Base-by-base conservation (phyloP, 2,329 filamentous ascomycete species). In the Aspergillus sp. region DNA sequence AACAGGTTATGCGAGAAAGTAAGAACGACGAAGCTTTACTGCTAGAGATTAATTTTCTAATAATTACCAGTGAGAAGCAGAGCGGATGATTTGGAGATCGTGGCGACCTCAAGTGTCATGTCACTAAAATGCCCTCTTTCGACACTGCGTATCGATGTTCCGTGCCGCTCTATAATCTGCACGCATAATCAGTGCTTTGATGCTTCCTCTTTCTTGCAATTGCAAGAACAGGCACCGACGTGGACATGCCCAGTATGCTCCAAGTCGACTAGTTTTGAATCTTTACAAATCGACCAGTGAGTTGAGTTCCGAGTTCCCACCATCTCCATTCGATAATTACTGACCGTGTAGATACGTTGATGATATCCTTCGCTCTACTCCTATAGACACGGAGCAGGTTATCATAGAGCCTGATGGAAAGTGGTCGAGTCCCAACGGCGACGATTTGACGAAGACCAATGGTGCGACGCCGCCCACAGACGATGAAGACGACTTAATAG, bases 241-340 rank as follows among this genome's bases (percentile, higher is more conserved):
- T 98, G 93, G 93, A 76, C 82, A n/a, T 98, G 93, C 60, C 93
- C 93, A 0, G 84, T 96, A 26, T 98, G 93, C 72, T 91, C 85
- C 67, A 94, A 90, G 60, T 70, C 80, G 0, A 83, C 89, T 1
- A 81, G 83, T 0, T 98, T 88, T 65, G 85, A 91, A 43, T 82
- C 80, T 42, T 72, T 98, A 27, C 88, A 88, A 7, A 81, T 97
- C 29, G 93, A 98, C 57, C 86, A 93, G 80, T 93, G 74, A 68
- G 81, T 71, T 40, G 34, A 35, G 28, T 27, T 42, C 8, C 12
- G 3, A 6, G 19, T 19, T 19, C 19, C 19, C 32, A 26, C 9
- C 45, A 7, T 42, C 3, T 27, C 7, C 33, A 7, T 9, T 42
- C 30, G 29, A 39, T 39, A 27, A 5, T 39, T 29, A 50, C 48